Conservation (phyloP, 73 alveolate genomes). For the Stentor coeruleus region DNA sequence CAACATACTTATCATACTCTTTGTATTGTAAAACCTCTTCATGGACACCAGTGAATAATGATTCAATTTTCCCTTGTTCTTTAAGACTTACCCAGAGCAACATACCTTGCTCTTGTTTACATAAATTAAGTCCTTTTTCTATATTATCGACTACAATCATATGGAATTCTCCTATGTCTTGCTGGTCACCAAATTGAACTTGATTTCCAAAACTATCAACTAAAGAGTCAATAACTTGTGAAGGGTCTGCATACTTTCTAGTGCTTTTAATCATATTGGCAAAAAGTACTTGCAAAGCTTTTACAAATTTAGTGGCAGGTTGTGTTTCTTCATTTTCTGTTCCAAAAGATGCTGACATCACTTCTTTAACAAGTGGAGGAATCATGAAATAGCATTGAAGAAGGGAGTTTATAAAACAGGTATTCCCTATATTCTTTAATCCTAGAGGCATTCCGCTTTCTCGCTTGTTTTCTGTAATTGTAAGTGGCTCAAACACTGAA, state of each 20-base stretch:
- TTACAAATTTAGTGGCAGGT: conserved; percentile 38
- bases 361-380: conserved; percentile 56
- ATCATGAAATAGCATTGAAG: conserved; percentile 64
- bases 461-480: too few relatives aligned
- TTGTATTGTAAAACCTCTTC: conserved; percentile 37
- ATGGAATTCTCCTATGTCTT: conserved; percentile 86
- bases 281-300: conserved; percentile 43
- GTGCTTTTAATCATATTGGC: conserved; percentile 57
- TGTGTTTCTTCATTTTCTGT: conserved; percentile 30
- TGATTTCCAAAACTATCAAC: conserved; percentile 69
- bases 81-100: too few relatives aligned
- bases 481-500: too few relatives aligned
- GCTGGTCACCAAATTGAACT: conserved; percentile 68
- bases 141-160: conserved; percentile 62
- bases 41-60: neutral
- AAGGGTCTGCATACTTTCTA: conserved; percentile 68
- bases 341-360: conserved; percentile 45
- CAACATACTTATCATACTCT: conserved; percentile 20
- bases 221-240: conserved; percentile 52
- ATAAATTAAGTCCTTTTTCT: too few relatives aligned
- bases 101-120: too few relatives aligned
- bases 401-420: conserved; percentile 83
- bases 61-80: conserved; percentile 1
- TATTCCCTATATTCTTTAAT: conserved; percentile 76
- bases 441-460: conserved; percentile 62